Percentiles rank a stretch among this genome's conserved stretches.
Evolutionary conservation across 176 grass and related monocot genomes (phyloP).

Genomic region (Raddia distichophylla): DNA sequence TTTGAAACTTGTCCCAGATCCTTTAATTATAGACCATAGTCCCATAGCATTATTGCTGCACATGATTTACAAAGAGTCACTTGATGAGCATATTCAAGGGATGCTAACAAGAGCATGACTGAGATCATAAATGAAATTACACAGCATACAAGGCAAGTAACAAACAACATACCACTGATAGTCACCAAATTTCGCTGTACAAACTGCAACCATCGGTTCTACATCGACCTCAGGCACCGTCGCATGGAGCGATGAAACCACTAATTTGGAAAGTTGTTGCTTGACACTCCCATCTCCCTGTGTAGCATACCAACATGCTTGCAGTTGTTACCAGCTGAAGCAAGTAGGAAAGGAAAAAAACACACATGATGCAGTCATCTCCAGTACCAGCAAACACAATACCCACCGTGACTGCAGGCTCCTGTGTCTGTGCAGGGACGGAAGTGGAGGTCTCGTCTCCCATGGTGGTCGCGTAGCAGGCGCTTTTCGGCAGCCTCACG

Average conservation of each 20-base stretch:
- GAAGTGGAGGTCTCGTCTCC: slow-evolving; percentile 69
- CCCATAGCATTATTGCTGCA: slow-evolving; percentile 97
- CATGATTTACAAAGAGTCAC: slow-evolving; percentile 11
- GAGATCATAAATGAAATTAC: neutral
- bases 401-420: slow-evolving; percentile 33
- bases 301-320: neutral
- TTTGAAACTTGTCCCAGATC: slow-evolving; percentile 76
- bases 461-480: slow-evolving; percentile 53
- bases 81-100: slow-evolving; percentile 22
- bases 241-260: slow-evolving; percentile 50
- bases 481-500: slow-evolving; percentile 6
- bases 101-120: neutral
- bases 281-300: slow-evolving; percentile 78
- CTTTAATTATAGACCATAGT: slow-evolving; percentile 91
- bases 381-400: neutral
- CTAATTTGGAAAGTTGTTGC: slow-evolving; percentile 72
- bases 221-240: slow-evolving; percentile 69
- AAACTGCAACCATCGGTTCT: slow-evolving; percentile 81
- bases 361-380: neutral
- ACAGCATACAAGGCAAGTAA: neutral
- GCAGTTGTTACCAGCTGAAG: neutral
- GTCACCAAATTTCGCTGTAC: slow-evolving; percentile 77
- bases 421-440: slow-evolving; percentile 22
- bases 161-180: slow-evolving; percentile 82
- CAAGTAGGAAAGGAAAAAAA: neutral